Evolutionary conservation across 108 stramenopile genomes (phyloP).

Genomic region (Nannochloropsis gaditana): DNA sequence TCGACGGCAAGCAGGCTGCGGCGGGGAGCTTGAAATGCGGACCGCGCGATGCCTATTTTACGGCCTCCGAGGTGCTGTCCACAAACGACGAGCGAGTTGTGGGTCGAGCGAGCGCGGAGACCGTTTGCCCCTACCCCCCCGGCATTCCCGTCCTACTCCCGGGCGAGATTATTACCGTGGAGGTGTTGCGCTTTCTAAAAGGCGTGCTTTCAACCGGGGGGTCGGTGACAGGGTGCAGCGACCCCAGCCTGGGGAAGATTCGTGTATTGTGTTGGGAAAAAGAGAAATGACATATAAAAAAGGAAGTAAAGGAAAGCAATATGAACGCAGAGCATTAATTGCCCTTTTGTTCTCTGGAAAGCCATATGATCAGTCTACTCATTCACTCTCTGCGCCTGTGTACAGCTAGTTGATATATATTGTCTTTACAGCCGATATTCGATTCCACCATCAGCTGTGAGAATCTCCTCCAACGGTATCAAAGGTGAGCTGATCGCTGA

Average conservation of each 20-base stretch:
- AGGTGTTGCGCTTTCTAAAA: slow-evolving; percentile 24
- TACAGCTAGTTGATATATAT: not conserved
- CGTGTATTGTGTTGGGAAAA: slow-evolving; percentile 26
- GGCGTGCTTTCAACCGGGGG: slow-evolving; percentile 30
- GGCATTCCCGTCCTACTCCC: slow-evolving; percentile 45
- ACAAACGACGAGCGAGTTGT: slow-evolving; percentile 30
- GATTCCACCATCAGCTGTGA: not conserved
- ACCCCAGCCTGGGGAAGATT: slow-evolving; percentile 30
- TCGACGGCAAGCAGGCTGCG: not conserved
- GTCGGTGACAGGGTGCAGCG: slow-evolving; percentile 35
- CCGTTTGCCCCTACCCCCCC: slow-evolving; percentile 49
- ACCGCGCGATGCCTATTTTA: slow-evolving; percentile 31
- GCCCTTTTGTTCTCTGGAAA: not conserved
- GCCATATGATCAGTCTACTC: not conserved
- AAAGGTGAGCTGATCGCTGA: not conserved
- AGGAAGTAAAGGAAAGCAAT: not conserved
- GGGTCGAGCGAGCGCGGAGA: slow-evolving; percentile 46
- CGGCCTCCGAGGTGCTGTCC: slow-evolving; percentile 34
- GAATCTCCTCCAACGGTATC: not conserved
- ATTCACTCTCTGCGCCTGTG: not conserved
- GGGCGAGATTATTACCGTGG: slow-evolving; percentile 38
- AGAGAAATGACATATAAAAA: not conserved
- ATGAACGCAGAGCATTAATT: not conserved
- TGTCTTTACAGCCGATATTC: slow-evolving; percentile 3
- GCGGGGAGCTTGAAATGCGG: not conserved